Evolutionary conservation across 169 alveolate genomes (phyloP).

Genomic region (Eimeria falciformis): DNA sequence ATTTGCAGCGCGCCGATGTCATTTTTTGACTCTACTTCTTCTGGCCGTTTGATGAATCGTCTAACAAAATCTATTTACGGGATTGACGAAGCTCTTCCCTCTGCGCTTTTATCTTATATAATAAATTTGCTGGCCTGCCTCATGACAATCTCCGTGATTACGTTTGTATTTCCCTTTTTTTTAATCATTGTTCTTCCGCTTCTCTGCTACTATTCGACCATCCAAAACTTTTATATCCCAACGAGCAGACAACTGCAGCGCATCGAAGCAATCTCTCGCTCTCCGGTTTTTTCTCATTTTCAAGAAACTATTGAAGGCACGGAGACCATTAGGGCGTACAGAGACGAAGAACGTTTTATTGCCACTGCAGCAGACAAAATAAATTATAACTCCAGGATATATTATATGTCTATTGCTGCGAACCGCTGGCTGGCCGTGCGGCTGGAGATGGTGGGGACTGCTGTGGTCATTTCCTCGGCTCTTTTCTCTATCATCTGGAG

Average conservation of each 20-base stretch:
- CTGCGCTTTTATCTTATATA: constrained; percentile 3
- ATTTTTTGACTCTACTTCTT: constrained; percentile 88
- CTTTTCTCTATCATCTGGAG: constrained; percentile 6
- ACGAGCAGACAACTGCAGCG: constrained; percentile 80
- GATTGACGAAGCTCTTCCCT: constrained; percentile 78
- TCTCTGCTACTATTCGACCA: constrained; percentile 51
- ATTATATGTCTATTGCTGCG: constrained; percentile 76
- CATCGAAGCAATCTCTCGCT: constrained; percentile 56
- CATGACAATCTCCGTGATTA: constrained; percentile 68
- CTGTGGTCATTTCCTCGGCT: constrained; percentile 57
- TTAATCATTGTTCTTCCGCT: constrained; percentile 71
- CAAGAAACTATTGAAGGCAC: constrained; percentile 81
- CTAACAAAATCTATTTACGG: constrained; percentile 83
- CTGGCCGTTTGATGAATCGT: constrained; percentile 88
- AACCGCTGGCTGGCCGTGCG: constrained; percentile 85
- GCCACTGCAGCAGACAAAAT: constrained; percentile 4
- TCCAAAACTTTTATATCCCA: constrained; percentile 78
- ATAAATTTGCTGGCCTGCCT: constrained; percentile 25
- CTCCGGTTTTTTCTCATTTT: constrained; percentile 81
- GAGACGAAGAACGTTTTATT: constrained; percentile 66
- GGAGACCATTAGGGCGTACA: constrained; percentile 79
- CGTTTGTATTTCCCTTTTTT: constrained; percentile 76
- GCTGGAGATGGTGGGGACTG: constrained; percentile 78
- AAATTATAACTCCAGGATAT: constrained; percentile 54
- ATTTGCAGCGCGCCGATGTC: constrained; percentile 80